These are phyloP conservation scores for Phytomonas sp. DNA, from an alignment of 208 protist genomes.

Conservation along the genomic window DNA sequence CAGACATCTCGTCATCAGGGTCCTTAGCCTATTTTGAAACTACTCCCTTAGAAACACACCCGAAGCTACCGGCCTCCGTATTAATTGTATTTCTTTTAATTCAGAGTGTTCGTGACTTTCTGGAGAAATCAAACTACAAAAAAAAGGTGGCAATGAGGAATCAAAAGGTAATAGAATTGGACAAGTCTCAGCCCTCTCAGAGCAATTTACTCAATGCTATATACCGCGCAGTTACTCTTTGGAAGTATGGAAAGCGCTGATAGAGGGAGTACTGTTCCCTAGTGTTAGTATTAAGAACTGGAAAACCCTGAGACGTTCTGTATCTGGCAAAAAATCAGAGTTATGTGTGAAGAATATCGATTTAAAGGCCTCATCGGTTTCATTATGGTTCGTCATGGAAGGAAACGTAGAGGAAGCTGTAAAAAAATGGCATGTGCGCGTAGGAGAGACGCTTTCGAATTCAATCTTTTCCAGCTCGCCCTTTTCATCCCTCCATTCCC, in stretches of 20 bases:
- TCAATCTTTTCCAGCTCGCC: neutral
- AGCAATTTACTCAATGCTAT: neutral
- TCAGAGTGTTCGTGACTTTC: neutral
- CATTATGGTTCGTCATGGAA: neutral
- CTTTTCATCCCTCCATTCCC: neutral
- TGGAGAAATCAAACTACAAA: neutral
- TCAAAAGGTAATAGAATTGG: neutral
- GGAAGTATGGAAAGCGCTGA: neutral
- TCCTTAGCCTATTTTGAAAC: neutral
- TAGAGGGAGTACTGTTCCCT: neutral
- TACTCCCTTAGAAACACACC: neutral
- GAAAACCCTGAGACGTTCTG: neutral
- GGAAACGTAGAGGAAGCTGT: neutral
- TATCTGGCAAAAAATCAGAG: neutral
- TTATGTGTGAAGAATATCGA: neutral
- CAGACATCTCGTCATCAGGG: neutral
- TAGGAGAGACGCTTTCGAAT: neutral
- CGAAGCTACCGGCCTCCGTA: neutral
- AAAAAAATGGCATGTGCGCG: neutral
- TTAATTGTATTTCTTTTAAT: neutral
- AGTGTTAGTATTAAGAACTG: neutral
- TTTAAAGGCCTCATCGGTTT: neutral
- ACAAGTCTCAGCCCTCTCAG: neutral
- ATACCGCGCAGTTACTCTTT: neutral
- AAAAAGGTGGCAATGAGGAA: neutral